Evolutionary conservation across 208 protist genomes (phyloP), one percentile per base, ranked within the genome.

Genomic region (Acanthamoeba royreba): DNA sequence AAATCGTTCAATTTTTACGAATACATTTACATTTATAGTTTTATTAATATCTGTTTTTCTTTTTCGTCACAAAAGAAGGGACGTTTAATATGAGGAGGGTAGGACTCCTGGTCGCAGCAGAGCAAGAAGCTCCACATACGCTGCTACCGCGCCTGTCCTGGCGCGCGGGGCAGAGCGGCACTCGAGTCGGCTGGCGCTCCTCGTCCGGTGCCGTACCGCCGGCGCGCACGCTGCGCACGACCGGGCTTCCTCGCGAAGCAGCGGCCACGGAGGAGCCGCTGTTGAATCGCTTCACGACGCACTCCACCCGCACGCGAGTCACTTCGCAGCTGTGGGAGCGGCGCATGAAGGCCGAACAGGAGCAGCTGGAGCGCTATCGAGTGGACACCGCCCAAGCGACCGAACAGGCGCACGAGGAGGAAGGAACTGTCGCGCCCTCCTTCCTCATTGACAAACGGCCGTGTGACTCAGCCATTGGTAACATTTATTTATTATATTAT

Each of bases 401-500:
- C 81, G 40, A 8, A 4, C 4, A 58, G 3, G 2, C 55, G 40
- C 33, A 55, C 25, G 25, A 46, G 5, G 63, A 38, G 22, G 63
- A 61, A 25, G 63, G 35, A 31, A 61, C 43, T 40, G 69, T 81
- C 19, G 35, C 33, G 8, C 58, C 88, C 35, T 93, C 88, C 15
- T 93, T 61, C 38, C 45, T 83, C 33, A 49, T 93, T n/a, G 88
- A 77, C 61, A 77, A 83, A 43, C 47, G 31, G 8, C 88, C 58
- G 3, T 53, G 19, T 25, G 88, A 83, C 46, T 93, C 69, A 31
- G 63, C 88, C 88, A 85, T 53, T 22, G 74, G 74, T 85, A 45
- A 45, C 38, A 22, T 22, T 9, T 79, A 9, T 9, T 79, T 22
- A 35, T 22, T 7, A 13, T 55, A 31, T 40, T 55, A 35, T 88